A percentile compares a stretch with the other conserved stretches of the same genome.
These are phyloP conservation scores for Annona cherimola DNA, from an alignment of 164 flowering plant genomes.

Conservation along the genomic window DNA sequence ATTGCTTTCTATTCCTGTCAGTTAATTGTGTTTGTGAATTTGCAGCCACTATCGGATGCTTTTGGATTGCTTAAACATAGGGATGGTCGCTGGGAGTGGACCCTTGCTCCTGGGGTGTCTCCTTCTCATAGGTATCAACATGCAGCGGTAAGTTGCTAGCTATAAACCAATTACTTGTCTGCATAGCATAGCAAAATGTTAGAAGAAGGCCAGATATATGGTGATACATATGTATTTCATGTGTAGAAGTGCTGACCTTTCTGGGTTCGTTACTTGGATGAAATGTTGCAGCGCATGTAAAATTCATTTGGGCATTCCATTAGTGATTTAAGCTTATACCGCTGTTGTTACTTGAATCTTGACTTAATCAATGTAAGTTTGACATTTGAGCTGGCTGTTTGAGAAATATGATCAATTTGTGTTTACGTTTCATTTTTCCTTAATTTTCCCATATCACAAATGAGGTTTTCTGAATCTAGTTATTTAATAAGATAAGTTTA, in stretches of 20 bases:
- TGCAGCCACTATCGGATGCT: constrained; percentile 94
- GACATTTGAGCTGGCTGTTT: too few relatives aligned
- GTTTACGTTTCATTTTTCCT: too few relatives aligned
- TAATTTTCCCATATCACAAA: too few relatives aligned
- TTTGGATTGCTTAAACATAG: constrained; percentile 98
- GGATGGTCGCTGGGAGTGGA: constrained; percentile 99
- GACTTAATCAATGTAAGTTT: too few relatives aligned
- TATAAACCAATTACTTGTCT: constrained; percentile 1
- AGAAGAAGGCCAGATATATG: background rate
- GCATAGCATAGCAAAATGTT: background rate
- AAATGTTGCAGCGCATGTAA: background rate
- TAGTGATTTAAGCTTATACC: background rate
- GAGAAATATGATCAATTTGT: too few relatives aligned
- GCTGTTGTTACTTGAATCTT: background rate
- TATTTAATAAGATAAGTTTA: too few relatives aligned
- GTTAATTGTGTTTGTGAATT: constrained; percentile 11
- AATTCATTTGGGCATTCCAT: background rate
- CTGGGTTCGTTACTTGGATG: too few relatives aligned
- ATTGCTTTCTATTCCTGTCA: background rate
- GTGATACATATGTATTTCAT: background rate
- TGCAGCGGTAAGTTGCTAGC: constrained; percentile 75
- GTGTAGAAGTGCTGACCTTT: background rate
- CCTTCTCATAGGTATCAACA: constrained; percentile 97
- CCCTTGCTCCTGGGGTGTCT: constrained; percentile 97
- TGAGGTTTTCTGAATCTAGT: too few relatives aligned